Conservation (phyloP, 495 filamentous ascomycete genomes). For the Aspergillus bridgeri region DNA sequence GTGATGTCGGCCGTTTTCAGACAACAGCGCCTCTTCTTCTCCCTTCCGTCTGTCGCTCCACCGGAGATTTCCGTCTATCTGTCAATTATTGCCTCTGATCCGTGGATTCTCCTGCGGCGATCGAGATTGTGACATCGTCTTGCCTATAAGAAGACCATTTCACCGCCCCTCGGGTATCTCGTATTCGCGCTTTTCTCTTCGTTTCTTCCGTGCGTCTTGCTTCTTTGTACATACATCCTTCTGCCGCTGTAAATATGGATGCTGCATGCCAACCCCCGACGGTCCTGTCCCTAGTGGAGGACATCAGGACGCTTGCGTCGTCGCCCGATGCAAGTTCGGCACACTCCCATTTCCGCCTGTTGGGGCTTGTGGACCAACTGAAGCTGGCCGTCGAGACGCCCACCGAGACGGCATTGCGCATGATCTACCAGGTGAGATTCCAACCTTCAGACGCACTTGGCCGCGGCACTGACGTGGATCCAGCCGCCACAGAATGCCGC, state of each 20-base stretch:
- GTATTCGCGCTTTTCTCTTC: neutral
- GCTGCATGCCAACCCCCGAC: neutral
- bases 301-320: slow-evolving; percentile 20
- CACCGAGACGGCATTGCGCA: slow-evolving; percentile 31
- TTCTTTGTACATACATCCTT: neutral
- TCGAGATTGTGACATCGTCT: too few species aligned
- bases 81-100: neutral
- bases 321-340: slow-evolving; percentile 24
- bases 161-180: neutral
- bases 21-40: neutral
- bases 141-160: neutral
- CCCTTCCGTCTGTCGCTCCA: neutral
- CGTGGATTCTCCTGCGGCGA: too few species aligned
- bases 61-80: too few species aligned
- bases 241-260: neutral
- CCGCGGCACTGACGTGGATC: neutral
- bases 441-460: neutral
- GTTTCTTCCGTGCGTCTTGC: neutral
- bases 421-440: slow-evolving; percentile 37
- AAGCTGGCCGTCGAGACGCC: slow-evolving; percentile 33
- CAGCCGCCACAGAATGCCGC: slow-evolving; percentile 43
- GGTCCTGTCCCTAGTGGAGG: slow-evolving; percentile 24
- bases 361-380: slow-evolving; percentile 31
- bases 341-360: slow-evolving; percentile 29
- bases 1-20: neutral